Evolutionary conservation across 2,329 filamentous ascomycete species (phyloP), one percentile per base, ranked within the genome.

Genomic region (Botrytis porri): DNA sequence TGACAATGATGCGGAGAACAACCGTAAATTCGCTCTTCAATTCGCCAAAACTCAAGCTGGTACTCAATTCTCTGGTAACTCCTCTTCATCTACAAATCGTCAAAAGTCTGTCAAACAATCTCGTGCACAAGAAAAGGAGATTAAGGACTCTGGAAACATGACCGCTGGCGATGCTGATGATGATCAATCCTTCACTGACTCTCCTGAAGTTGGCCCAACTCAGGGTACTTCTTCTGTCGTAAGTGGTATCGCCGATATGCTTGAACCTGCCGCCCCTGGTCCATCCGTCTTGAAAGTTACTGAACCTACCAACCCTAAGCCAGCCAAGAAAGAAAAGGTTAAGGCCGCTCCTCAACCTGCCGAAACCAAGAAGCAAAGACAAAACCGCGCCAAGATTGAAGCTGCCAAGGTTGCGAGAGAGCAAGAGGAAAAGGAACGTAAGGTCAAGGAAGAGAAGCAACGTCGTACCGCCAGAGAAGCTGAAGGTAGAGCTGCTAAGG

Each of bases 361-460:
- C 29, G 93, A 97, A 86, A 92, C 92, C 32, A 98, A 98, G 91
- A 98, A 98, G 86, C 93, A 97, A 85, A 91, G 94, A 74, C 95
- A 98, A 85, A 96, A 97, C 84, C 89, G 91, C 77, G 90, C 92
- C 85, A 98, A 97, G 89, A 90, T 88, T 54, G 94, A 97, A 83
- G 91, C 90, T 73, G 90, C 90, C 79, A 96, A 93, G 86, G 85
- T 86, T 43, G 86, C 88, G 73, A 90, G 92, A 43, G 91, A 95
- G 80, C 92, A 93, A 78, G 89, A 92, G 0, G 95, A 98, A 84
- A 88, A 90, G 80, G 87, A 93, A 79, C 91, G 95, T 80, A 93
- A 93, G 84, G 84, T 85, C 54, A 86, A 93, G 74, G 86, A 93
- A 79, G 94, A 98, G 85, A 91, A 92, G 81, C 95, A 97, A 85